Base-by-base conservation (phyloP, 305 asterid genomes). In the Fraxinus albicans region DNA sequence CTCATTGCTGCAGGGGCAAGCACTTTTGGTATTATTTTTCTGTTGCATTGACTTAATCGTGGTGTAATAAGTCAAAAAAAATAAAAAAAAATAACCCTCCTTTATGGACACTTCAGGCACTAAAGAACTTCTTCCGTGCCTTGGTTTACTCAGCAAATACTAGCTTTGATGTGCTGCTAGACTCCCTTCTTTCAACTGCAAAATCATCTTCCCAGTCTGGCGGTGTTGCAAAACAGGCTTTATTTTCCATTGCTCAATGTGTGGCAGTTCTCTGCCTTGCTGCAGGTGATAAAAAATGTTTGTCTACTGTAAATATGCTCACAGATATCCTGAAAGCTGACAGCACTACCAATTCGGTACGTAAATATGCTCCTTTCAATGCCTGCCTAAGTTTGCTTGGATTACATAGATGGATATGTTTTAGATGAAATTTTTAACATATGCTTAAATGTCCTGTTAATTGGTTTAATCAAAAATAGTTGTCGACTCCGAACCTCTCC, bases 261-360 rank as follows among this genome's bases (percentile, higher is more conserved):
- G 97, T 97, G 84, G 99, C 99, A 70, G 99, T 95, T 86, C 97
- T 97, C 80, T 95, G 98, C 88, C 98, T 97, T 88, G 98, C 98
- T 83, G 98, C 98, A 2, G 99, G 98, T 75, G 90, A 91, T 79
- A 63, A 86, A 76, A 93, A 94, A 81, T 94, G 97, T 86, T 92
- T 90, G 69, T 90, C 97, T 40, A 97, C 99, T 36, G 99, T 97
- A 79, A 87, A 90, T 58, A 97, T 97, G 99, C 97, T 97, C 72
- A 95, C 98, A 23, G 94, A 94, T 81, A 94, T 95, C 86, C 85
- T 97, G 91, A 97, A 90, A 88, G 90, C 90, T 81, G 99, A 95
- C 86, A 88, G 91, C 90, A 91, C 90, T 81, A 81, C 90, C 82
- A 91, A 92, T 83, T 95, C 98, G 91, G 99, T 97, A 95, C 36